Evolutionary conservation across 345 rosid genomes (phyloP).

Genomic region (Syzygium oleosum): DNA sequence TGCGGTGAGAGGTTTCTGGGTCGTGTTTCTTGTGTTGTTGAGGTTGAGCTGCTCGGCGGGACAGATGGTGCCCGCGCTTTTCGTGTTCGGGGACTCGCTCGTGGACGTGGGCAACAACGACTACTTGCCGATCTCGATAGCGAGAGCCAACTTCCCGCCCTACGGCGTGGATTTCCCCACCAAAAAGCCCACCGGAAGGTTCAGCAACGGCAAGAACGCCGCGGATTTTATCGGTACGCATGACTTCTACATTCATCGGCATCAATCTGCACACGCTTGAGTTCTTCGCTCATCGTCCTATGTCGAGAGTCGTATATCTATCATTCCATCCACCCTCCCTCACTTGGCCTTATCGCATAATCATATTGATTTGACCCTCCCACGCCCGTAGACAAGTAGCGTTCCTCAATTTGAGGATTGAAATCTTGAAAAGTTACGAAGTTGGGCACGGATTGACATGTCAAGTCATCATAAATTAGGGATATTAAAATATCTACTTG

Average conservation of each 20-base stretch:
- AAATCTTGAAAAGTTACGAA: background rate
- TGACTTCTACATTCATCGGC: background rate
- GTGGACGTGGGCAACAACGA: slow-evolving; percentile 58
- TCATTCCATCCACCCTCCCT: background rate
- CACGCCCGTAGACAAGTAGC: background rate
- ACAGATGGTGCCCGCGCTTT: slow-evolving; percentile 28
- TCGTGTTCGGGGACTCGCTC: slow-evolving; percentile 50
- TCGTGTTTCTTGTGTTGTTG: background rate
- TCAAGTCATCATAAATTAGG: too few relatives aligned
- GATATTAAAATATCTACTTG: too few relatives aligned
- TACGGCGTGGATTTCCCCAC: slow-evolving; percentile 48
- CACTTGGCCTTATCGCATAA: background rate
- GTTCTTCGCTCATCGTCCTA: background rate
- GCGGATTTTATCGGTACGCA: slow-evolving; percentile 35
- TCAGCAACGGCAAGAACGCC: slow-evolving; percentile 49
- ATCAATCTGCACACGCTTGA: background rate
- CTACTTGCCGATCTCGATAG: slow-evolving; percentile 16
- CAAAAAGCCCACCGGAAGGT: slow-evolving; percentile 44
- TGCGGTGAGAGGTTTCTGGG: background rate
- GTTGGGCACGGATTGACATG: too few relatives aligned
- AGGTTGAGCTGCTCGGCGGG: background rate
- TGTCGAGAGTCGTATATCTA: background rate
- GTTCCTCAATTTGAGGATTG: background rate
- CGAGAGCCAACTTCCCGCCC: slow-evolving; percentile 37
- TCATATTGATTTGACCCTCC: background rate